These are phyloP conservation scores for Exophiala sideris DNA, from an alignment of 2,329 filamentous ascomycete species.

Conservation along the genomic window DNA sequence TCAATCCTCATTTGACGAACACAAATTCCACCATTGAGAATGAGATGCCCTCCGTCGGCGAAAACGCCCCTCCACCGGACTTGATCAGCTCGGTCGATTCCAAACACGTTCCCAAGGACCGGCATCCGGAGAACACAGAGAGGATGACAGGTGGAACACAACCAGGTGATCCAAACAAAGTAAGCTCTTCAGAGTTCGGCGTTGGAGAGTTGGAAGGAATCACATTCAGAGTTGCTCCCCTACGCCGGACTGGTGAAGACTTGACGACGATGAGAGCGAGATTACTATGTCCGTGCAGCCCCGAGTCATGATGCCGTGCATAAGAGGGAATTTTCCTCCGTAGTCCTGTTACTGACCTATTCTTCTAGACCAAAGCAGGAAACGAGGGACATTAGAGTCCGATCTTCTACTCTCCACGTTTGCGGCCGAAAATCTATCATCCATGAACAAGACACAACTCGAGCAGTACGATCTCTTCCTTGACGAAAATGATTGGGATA, in stretches of 20 bases:
- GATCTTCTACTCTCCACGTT: constrained; percentile 97
- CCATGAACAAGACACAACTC: constrained; percentile 71
- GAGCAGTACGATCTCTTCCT: constrained; percentile 86
- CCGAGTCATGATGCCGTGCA: constrained; percentile 5
- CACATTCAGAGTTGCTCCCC: constrained; percentile 83
- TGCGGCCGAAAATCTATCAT: constrained; percentile 70
- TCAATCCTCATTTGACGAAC: constrained; percentile 63
- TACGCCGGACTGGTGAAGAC: constrained; percentile 80
- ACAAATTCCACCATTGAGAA: constrained; percentile 62
- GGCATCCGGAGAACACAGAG: constrained; percentile 60
- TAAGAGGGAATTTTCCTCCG: not conserved
- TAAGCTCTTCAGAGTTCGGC: constrained; percentile 62
- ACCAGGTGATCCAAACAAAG: constrained; percentile 42
- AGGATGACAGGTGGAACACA: constrained; percentile 64
- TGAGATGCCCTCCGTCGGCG: constrained; percentile 56
- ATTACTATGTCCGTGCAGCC: constrained; percentile 58
- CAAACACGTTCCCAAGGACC: constrained; percentile 57
- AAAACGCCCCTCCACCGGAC: constrained; percentile 57
- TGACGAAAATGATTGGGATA: constrained; percentile 99
- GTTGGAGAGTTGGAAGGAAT: constrained; percentile 87
- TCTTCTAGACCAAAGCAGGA: constrained; percentile 77
- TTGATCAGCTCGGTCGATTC: constrained; percentile 56
- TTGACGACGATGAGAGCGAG: constrained; percentile 81
- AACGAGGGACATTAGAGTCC: constrained; percentile 91
- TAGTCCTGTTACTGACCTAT: constrained; percentile 14